A percentile compares a stretch with the other conserved stretches of the same genome.
phyloP scores from a whole-genome alignment of 768 basidiomycete species.

The Amanita molliuscula region DNA sequence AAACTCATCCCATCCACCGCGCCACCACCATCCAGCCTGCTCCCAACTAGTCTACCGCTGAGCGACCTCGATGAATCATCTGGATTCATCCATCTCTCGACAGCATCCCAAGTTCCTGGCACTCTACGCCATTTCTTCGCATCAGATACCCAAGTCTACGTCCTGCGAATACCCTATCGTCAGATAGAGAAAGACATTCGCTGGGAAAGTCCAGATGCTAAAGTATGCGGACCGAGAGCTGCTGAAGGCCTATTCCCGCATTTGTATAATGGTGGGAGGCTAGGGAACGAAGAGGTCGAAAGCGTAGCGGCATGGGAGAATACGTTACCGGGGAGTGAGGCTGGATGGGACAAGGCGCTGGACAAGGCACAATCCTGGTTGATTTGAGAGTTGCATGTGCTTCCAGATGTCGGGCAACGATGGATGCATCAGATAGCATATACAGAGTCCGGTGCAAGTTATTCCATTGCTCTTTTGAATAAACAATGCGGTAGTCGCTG shows the following conservation, averaged over 20 bases:
- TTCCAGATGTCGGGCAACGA: too few relatives aligned
- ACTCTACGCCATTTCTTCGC: slow-evolving; percentile 39
- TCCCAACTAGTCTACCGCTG: slow-evolving; percentile 38
- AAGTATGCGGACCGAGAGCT: slow-evolving; percentile 31
- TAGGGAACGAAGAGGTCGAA: slow-evolving; percentile 38
- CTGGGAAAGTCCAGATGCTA: slow-evolving; percentile 36
- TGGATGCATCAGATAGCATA: too few relatives aligned
- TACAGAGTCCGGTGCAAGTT: neutral
- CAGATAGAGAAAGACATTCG: slow-evolving; percentile 27
- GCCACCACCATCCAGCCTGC: slow-evolving; percentile 26
- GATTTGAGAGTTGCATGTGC: slow-evolving; percentile 10
- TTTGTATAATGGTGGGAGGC: slow-evolving; percentile 31
- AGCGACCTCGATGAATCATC: slow-evolving; percentile 35
- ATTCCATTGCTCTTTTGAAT: neutral
- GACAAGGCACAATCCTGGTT: slow-evolving; percentile 17
- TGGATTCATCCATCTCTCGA: slow-evolving; percentile 49
- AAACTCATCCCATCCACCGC: slow-evolving; percentile 41
- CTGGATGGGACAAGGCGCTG: slow-evolving; percentile 22
- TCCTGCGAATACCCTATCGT: slow-evolving; percentile 33
- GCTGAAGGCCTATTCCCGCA: slow-evolving; percentile 44
- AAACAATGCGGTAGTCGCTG: neutral
- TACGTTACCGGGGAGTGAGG: slow-evolving; percentile 7
- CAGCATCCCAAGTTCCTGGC: slow-evolving; percentile 34
- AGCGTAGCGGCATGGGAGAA: slow-evolving; percentile 21
- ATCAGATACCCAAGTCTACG: slow-evolving; percentile 25